Evolutionary conservation across 2,329 filamentous ascomycete genomes (phyloP), one percentile per base, ranked within the genome.

Genomic region (Lachnellula cervina): DNA sequence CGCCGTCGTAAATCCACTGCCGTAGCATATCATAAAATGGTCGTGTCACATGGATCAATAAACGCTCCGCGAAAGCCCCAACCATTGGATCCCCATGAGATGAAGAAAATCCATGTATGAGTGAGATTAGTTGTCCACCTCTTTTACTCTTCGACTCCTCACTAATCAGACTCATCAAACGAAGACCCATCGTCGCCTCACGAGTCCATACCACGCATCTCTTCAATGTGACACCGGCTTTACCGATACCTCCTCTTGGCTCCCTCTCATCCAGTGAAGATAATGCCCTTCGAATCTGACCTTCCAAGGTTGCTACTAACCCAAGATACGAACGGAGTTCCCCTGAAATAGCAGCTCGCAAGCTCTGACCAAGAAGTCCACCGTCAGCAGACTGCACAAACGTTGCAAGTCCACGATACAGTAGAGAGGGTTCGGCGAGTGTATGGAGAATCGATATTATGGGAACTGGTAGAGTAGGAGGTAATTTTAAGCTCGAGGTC

Each of bases 1-100:
- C 95, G 58, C 94, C 94, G 67, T 99, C 93, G 68, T 99, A 99
- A 50, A 99, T 96, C 94, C 94, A 99, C 65, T 90, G 88, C 53
- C 91, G 85, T 52, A 99, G 78, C 76, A 99, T 97, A 66, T 95
- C 90, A 71, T 99, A 99, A 69, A 99, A 99, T 0, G 95, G 95
- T 16, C 89, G 81, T 1, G 94, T 97, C 52, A 99, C 89, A 66
- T 93, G 89, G 5, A 81, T 80, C 5, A 99, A 80, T 28, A 99
- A 78, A 23, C 93, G 84, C 71, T 97, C 93, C 0, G 94, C 94
- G 74, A 97, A 97, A 0, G 87, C 87, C 60, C 89, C 89, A 25
- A 99, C 94, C 62, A 97, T 92, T 0, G 94, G 94, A 64, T 99
- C 94, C 44, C 94, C 94, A 65, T 99, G 91, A 0, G 91, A 94